Evolutionary conservation across 441 rosid species (phyloP).

Genomic region (Eutrema salsugineum): DNA sequence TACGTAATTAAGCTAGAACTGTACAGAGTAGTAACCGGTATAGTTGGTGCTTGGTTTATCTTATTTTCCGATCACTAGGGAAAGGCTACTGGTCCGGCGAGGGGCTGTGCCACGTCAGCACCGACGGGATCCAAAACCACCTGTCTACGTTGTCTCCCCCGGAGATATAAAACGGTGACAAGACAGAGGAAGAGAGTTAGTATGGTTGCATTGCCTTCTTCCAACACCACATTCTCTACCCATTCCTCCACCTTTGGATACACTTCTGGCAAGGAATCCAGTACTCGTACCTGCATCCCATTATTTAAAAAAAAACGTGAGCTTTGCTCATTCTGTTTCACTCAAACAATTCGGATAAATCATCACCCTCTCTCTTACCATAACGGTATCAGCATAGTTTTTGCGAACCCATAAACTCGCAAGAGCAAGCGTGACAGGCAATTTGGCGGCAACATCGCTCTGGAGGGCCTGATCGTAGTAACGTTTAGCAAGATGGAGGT

Average conservation of each 20-base stretch:
- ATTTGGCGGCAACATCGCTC: conserved; percentile 63
- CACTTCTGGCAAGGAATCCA: conserved; percentile 78
- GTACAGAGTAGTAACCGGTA: background rate
- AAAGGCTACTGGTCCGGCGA: background rate
- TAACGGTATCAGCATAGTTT: conserved; percentile 58
- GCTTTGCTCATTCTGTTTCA: background rate
- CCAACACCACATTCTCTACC: conserved; percentile 76
- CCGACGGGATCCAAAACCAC: conserved; percentile 38
- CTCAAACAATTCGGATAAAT: background rate
- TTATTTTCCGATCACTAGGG: background rate
- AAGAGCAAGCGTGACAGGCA: conserved; percentile 76
- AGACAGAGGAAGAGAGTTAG: conserved; percentile 70
- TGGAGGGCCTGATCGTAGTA: conserved; percentile 86
- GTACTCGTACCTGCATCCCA: conserved; percentile 42
- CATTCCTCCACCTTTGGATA: conserved; percentile 78
- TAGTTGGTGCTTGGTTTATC: background rate
- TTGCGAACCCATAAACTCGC: conserved; percentile 74
- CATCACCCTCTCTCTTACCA: conserved; percentile 36
- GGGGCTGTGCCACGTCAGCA: conserved; percentile 31
- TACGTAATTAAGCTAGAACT: background rate
- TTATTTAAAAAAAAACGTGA: background rate
- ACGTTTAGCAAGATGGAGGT: conserved; percentile 87
- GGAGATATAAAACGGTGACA: conserved; percentile 68
- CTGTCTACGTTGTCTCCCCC: conserved; percentile 61
- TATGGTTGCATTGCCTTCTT: conserved; percentile 90